Base-by-base conservation (phyloP, 129 eudicot genomes). In the Kitagawia praeruptora region DNA sequence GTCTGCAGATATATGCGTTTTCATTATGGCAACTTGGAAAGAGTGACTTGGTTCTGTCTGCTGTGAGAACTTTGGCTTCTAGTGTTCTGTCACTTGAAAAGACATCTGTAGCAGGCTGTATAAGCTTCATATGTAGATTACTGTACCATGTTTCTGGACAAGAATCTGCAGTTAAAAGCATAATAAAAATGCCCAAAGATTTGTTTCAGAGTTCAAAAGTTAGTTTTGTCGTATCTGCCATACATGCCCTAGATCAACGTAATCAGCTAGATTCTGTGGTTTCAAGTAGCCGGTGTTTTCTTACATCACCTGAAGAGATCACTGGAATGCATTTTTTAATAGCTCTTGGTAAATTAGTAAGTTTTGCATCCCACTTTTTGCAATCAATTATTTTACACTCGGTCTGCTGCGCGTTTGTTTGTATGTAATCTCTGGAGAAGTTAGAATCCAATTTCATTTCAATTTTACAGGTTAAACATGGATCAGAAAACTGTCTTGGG, bases 1-100 rank as follows among this genome's bases (percentile, higher is more conserved):
- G 92, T 76, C 79, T 95, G 82, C 96, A 95, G 80, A 87, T 95
- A 84, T 95, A 90, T 81, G 97, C 97, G 73, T 54, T 88, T 76
- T 87, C 89, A 46, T 83, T 83, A 81, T 92, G 96, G 96, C 41
- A 83, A 78, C 92, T 92, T 53, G 98, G 98, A 74, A 89, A 92
- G 80, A 87, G 81, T 21, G 97, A 95, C 38, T 49, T 83, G 85
- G 93, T 96, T 80, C 80, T 95, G 45, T 87, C 94, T 37, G 85
- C 87, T 47, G 85, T 82, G 70, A 90, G 91, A 73, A 81, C 83
- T 64, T 80, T 95, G 75, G 98, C 94, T 41, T 89, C 89, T 34
- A 75, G 87, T 82, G 81, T 88, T 84, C 81, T 80, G 56, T 82
- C 97, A 37, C 86, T 90, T 85, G 93, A 95, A 70, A 82, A 73